These are phyloP conservation scores for Musa itinerans DNA, from an alignment of 176 grass and related monocot species.

Conservation along the genomic window DNA sequence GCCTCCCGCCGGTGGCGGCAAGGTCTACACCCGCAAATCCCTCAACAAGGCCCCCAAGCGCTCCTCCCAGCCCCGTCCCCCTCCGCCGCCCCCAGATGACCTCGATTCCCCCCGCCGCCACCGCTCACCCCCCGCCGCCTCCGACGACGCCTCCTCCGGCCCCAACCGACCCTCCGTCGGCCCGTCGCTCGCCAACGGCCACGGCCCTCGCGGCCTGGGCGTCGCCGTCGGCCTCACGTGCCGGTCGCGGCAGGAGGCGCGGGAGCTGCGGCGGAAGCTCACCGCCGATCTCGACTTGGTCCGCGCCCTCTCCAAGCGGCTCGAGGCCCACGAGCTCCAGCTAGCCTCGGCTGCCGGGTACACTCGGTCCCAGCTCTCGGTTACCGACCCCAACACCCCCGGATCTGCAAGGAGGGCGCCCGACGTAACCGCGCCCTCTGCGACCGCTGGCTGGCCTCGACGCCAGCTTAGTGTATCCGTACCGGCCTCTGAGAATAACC, in stretches of 20 bases:
- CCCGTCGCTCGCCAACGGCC: neutral
- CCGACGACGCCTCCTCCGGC: constrained; percentile 7
- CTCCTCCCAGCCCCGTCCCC: neutral
- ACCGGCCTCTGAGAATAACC: neutral
- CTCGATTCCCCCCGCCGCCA: neutral
- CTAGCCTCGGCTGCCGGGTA: neutral
- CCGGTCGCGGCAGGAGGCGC: constrained; percentile 16
- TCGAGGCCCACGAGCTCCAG: constrained; percentile 24
- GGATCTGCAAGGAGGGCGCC: constrained; percentile 7
- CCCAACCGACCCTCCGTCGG: neutral
- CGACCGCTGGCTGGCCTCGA: neutral
- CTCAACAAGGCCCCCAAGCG: neutral
- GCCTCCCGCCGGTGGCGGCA: neutral
- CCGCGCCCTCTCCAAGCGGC: constrained; percentile 39
- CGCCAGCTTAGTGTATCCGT: neutral
- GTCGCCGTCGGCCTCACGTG: constrained; percentile 5
- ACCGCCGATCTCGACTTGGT: constrained; percentile 48
- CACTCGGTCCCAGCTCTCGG: constrained; percentile 39
- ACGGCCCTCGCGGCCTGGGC: constrained; percentile 22
- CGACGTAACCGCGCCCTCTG: neutral
- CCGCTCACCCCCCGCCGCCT: neutral
- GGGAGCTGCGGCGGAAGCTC: constrained; percentile 47
- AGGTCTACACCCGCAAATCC: constrained; percentile 55
- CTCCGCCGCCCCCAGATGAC: neutral
- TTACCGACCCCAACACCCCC: constrained; percentile 56